These are phyloP conservation scores for Dentiscutata heterogama DNA, from an alignment of 371 early-diverging fungal genomes.

Conservation along the genomic window DNA sequence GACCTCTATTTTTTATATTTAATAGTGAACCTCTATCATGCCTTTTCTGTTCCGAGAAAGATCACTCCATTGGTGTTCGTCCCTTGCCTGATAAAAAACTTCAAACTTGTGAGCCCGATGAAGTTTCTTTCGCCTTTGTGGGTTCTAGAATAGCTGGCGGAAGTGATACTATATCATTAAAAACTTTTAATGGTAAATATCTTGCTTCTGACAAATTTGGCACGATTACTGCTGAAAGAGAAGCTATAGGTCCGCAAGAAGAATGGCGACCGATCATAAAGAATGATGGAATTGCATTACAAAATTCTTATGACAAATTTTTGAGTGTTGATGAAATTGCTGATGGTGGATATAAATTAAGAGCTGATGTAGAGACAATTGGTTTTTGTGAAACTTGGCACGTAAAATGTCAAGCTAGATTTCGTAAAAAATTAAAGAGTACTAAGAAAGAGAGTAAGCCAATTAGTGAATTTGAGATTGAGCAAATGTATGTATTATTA, in stretches of 20 bases:
- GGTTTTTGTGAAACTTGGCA: constrained; percentile 80
- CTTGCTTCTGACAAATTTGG: constrained; percentile 87
- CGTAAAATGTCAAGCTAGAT: constrained; percentile 76
- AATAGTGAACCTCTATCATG: constrained; percentile 47
- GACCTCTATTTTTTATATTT: constrained; percentile 46
- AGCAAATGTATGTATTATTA: constrained; percentile 54
- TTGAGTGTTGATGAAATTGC: constrained; percentile 70
- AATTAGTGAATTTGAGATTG: constrained; percentile 57
- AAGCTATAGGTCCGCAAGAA: constrained; percentile 85
- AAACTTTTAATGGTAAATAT: constrained; percentile 75
- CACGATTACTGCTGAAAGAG: constrained; percentile 72
- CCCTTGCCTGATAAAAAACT: constrained; percentile 12
- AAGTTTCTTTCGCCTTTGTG: constrained; percentile 79
- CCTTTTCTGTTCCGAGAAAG: constrained; percentile 41
- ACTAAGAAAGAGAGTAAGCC: constrained; percentile 58
- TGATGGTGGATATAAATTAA: constrained; percentile 58
- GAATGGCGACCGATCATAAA: constrained; percentile 78
- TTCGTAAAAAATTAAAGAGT: constrained; percentile 53
- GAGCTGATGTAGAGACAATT: constrained; percentile 79
- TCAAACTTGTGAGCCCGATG: constrained; percentile 65
- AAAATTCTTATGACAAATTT: constrained; percentile 69
- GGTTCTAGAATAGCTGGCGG: constrained; percentile 67
- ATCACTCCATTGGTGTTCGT: constrained; percentile 20
- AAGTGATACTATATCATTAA: constrained; percentile 66
- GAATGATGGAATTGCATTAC: constrained; percentile 81